phyloP scores from a whole-genome alignment of 306 rosid genomes.

The Purshia tridentata region DNA sequence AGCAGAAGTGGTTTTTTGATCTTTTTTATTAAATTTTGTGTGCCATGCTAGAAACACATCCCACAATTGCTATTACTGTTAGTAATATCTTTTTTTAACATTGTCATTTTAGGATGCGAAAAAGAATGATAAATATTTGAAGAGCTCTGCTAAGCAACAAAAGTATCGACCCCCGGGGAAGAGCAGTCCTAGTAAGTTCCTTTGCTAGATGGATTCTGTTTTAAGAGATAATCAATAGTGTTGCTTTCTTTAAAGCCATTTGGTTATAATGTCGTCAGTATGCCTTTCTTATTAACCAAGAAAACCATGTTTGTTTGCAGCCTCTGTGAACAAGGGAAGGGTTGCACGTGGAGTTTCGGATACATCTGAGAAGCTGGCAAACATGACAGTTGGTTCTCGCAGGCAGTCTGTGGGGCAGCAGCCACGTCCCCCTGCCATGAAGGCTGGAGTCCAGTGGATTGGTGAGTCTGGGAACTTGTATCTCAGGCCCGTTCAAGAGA shows the following conservation, averaged over 20 bases:
- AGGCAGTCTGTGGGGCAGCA: constrained; percentile 50
- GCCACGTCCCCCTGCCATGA: constrained; percentile 60
- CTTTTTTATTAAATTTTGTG: background rate
- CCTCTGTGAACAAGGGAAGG: constrained; percentile 54
- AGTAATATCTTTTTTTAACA: background rate
- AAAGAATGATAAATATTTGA: constrained; percentile 53
- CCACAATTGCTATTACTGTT: background rate
- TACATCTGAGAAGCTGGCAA: constrained; percentile 69
- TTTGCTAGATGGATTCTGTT: background rate
- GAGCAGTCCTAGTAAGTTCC: constrained; percentile 63
- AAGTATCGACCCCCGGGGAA: constrained; percentile 74
- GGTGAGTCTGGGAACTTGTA: constrained; percentile 62
- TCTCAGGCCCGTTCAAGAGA: constrained; percentile 53
- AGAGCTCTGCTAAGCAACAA: constrained; percentile 50
- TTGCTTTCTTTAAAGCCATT: background rate
- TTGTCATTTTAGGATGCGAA: constrained; percentile 42
- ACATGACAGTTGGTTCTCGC: constrained; percentile 56
- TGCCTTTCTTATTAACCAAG: background rate
- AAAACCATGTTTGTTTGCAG: constrained; percentile 37
- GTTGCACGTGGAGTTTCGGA: constrained; percentile 59
- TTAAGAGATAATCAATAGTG: background rate
- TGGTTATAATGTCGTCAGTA: background rate
- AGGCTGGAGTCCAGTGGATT: constrained; percentile 80
- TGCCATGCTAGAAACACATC: background rate
- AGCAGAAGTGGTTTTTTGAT: background rate